Conservation (phyloP, 768 basidiomycete genomes). For the Termitomyces sp. region DNA sequence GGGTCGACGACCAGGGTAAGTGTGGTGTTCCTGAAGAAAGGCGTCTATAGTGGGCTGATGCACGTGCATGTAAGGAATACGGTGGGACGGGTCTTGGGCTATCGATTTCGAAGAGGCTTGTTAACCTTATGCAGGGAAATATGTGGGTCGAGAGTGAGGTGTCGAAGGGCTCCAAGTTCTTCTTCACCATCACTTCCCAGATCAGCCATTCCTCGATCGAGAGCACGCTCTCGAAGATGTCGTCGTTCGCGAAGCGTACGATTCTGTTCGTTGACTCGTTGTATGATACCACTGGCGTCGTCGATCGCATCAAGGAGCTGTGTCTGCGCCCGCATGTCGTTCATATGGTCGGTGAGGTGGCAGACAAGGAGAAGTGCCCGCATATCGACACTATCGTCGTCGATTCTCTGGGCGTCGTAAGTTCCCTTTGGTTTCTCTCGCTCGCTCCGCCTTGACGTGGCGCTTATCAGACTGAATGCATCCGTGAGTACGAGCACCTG, state of each 20-base stretch:
- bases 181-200: constrained; percentile 91
- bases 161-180: constrained; percentile 89
- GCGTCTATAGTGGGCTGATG: neutral
- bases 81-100: constrained; percentile 95
- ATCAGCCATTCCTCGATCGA: constrained; percentile 75
- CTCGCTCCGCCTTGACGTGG: neutral
- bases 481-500: constrained; percentile 90
- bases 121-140: constrained; percentile 95
- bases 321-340: constrained; percentile 74
- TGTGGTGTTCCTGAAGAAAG: constrained; percentile 12
- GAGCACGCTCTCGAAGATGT: constrained; percentile 69
- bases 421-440: constrained; percentile 20
- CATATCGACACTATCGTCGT: constrained; percentile 95
- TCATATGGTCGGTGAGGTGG: constrained; percentile 74
- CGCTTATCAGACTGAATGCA: constrained; percentile 65
- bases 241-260: constrained; percentile 80
- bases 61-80: constrained; percentile 62
- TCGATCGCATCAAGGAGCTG: constrained; percentile 71
- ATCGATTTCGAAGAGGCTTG: constrained; percentile 96
- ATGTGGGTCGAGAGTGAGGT: constrained; percentile 99
- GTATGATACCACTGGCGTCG: constrained; percentile 68
- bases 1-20: constrained; percentile 91
- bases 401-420: constrained; percentile 79
- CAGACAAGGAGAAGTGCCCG: constrained; percentile 75
- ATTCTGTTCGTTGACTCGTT: constrained; percentile 92